These are phyloP conservation scores for Cercis canadensis DNA, from an alignment of 306 rosid genomes.

Conservation along the genomic window DNA sequence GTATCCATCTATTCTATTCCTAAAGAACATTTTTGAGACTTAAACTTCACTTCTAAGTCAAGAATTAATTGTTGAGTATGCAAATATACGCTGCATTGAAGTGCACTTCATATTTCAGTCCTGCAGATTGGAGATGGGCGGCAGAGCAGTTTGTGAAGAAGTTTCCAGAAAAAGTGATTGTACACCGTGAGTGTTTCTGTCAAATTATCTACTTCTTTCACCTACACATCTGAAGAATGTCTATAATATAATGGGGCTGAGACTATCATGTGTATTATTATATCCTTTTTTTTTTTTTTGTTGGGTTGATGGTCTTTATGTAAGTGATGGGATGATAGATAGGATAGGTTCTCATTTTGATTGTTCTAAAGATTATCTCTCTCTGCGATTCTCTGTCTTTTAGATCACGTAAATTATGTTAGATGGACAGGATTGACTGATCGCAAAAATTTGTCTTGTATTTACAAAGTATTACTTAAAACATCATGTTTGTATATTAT, in stretches of 20 bases:
- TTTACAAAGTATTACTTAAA: background rate
- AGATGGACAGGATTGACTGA: background rate
- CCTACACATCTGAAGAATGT: too few relatives aligned
- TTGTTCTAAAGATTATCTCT: slow-evolving; percentile 10
- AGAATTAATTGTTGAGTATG: slow-evolving; percentile 11
- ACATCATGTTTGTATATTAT: slow-evolving; percentile 15
- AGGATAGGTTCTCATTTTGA: slow-evolving; percentile 12
- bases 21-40: background rate
- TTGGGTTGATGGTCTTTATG: slow-evolving; percentile 17
- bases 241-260: too few relatives aligned
- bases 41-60: background rate
- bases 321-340: slow-evolving; percentile 30
- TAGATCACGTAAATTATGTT: slow-evolving; percentile 2
- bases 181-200: slow-evolving; percentile 71
- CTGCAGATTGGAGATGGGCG: slow-evolving; percentile 89
- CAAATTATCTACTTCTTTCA: slow-evolving; percentile 15
- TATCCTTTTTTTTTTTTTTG: slow-evolving; percentile 7
- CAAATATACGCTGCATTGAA: slow-evolving; percentile 5
- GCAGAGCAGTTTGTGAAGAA: slow-evolving; percentile 74
- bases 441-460: background rate
- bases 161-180: slow-evolving; percentile 85
- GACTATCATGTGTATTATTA: too few relatives aligned
- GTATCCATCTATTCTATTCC: background rate
- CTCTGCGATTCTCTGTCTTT: slow-evolving; percentile 11
- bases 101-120: slow-evolving; percentile 53